A percentile compares a stretch with the other conserved stretches of the same genome.
phyloP scores from a whole-genome alignment of 2,329 filamentous ascomycete species.

The Dactylellina leptospora region DNA sequence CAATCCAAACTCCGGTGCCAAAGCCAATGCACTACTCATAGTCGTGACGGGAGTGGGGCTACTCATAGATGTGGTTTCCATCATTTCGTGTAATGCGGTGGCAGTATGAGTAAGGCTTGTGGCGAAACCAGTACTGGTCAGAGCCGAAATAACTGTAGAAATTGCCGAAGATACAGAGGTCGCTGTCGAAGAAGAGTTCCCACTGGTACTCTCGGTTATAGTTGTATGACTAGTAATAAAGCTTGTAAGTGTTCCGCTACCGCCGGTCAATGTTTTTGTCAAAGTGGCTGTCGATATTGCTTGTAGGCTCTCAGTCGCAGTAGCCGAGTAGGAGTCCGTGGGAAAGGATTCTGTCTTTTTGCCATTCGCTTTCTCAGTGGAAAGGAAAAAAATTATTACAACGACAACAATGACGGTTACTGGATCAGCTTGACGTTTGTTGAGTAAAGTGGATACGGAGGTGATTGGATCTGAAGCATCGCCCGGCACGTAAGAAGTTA shows the following conservation, averaged over 20 bases:
- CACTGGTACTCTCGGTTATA: background rate
- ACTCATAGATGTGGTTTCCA: too few species aligned
- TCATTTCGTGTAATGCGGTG: background rate
- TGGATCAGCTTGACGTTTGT: background rate
- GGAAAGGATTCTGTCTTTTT: background rate
- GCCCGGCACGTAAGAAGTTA: constrained; percentile 5
- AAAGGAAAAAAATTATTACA: background rate
- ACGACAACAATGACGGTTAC: background rate
- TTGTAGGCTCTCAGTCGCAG: background rate
- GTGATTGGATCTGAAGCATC: background rate
- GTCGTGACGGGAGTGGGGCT: too few species aligned
- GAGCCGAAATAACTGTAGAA: background rate
- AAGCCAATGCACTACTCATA: background rate
- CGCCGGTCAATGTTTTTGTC: background rate
- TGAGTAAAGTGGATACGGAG: background rate
- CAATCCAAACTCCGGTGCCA: background rate
- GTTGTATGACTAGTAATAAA: background rate
- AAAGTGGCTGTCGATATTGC: background rate
- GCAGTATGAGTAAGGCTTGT: background rate
- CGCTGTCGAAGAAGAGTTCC: too few species aligned
- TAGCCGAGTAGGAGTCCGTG: background rate
- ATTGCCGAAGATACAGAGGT: background rate
- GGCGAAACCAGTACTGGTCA: background rate
- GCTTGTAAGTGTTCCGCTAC: background rate
- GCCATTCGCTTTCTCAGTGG: background rate